These are phyloP conservation scores for Hortiboletus rubellus DNA, from an alignment of 1,284 basidiomycete species.

Conservation along the genomic window DNA sequence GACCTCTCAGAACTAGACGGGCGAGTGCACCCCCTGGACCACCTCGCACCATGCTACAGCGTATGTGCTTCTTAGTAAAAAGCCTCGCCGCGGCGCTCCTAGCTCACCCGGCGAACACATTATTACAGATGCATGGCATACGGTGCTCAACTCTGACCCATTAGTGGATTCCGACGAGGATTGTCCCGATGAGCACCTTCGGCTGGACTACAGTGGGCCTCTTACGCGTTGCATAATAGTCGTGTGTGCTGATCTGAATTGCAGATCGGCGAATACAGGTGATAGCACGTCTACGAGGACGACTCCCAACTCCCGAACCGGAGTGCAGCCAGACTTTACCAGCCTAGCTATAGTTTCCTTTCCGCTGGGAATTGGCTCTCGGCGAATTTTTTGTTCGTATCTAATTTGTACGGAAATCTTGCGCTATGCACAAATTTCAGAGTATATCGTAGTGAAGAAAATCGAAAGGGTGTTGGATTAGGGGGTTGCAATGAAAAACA, in stretches of 20 bases:
- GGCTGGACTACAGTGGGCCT: conserved; percentile 61
- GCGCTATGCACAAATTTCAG: conserved; percentile 15
- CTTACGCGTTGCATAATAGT: conserved; percentile 19
- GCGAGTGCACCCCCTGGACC: conserved; percentile 28
- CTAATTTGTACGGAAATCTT: conserved; percentile 3
- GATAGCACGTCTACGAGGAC: conserved; percentile 54
- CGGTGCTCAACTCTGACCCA: conserved; percentile 60
- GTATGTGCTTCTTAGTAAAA: conserved; percentile 40
- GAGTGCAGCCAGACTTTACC: conserved; percentile 19
- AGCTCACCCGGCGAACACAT: conserved; percentile 55
- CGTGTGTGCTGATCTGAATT: conserved; percentile 11
- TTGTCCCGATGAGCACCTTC: conserved; percentile 57
- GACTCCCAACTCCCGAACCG: conserved; percentile 47
- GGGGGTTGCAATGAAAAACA: conserved; percentile 14
- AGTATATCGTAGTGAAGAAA: conserved; percentile 24
- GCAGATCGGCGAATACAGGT: conserved; percentile 57
- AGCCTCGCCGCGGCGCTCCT: not conserved
- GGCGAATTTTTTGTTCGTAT: conserved; percentile 3
- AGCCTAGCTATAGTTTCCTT: conserved; percentile 8
- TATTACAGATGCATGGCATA: conserved; percentile 63
- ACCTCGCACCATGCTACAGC: conserved; percentile 47
- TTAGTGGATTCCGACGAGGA: conserved; percentile 74
- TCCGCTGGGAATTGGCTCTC: not conserved
- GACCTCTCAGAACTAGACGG: conserved; percentile 26
- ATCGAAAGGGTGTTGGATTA: conserved; percentile 17